Evolutionary conservation across 169 alveolate species (phyloP), one percentile per base, ranked within the genome.

Genomic region (Sarcocystis neurona): DNA sequence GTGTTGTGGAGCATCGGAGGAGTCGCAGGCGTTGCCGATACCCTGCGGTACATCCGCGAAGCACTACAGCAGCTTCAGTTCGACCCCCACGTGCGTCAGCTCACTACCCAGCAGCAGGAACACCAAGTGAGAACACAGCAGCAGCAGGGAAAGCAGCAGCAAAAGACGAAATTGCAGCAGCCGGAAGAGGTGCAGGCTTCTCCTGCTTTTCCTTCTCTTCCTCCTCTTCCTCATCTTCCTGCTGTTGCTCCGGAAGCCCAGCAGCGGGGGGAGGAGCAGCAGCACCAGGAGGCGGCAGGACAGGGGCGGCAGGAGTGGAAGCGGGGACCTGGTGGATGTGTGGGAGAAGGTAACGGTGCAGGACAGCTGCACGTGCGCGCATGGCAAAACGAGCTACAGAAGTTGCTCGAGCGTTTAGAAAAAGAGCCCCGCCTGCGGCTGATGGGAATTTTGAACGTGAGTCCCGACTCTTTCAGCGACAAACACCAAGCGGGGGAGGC

Each of bases 381-480:
- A 30, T 78, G 18, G 27, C 41, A 5, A 3, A 56, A 3, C 30
- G 30, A 56, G 23, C 56, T 85, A 27, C 58, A 15, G 8, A 15
- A 27, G 43, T 63, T 87, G 47, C 46, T 43, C 66, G 63, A 56
- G 37, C 27, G 32, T 30, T 63, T 72, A 0, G 15, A 15, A 0
- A 20, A 43, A 18, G 87, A 72, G 8, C 91, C 27, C 30, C 74
- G 60, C 41, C 80, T 88, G 39, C 46, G 74, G 48, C 27, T 91
- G 27, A 88, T 91, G 88, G 94, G 94, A 1, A 75, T 91, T 12
- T 56, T 91, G 58, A 91, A 91, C 66, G 86, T 88, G 46, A 85
- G 92, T n/a, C 92, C 94, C n/a, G 91, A 91, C 75, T 87, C 92
- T 23, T 91, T 91, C 77, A 70, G 88, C 43, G 94, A 91, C 44